Evolutionary conservation across 2,329 filamentous ascomycete species (phyloP).

Genomic region (Alternaria arbusti): DNA sequence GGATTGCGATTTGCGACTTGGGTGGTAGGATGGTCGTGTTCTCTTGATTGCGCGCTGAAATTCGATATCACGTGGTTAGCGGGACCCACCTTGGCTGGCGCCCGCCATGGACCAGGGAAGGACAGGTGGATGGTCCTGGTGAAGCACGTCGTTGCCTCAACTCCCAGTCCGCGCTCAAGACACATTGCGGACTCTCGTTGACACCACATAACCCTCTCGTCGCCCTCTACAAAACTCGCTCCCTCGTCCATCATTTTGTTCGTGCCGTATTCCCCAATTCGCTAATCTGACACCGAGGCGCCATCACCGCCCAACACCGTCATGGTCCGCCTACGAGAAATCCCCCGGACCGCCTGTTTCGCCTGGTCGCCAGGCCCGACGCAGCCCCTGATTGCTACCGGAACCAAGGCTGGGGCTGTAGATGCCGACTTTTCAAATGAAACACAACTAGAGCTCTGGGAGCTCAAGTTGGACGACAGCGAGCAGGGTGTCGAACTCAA

Average conservation of each 20-base stretch:
- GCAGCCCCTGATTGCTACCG: slow-evolving; percentile 85
- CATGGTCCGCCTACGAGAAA: slow-evolving; percentile 97
- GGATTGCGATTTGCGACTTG: slow-evolving; percentile 1
- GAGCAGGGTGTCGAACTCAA: slow-evolving; percentile 82
- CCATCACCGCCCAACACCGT: slow-evolving; percentile 41
- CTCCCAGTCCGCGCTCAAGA: slow-evolving; percentile 19
- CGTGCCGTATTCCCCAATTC: slow-evolving; percentile 24
- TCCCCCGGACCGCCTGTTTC: slow-evolving; percentile 94
- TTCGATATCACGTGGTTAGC: slow-evolving; percentile 35
- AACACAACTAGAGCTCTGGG: slow-evolving; percentile 95
- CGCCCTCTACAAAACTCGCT: slow-evolving; percentile 16
- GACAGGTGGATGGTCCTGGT: slow-evolving; percentile 46
- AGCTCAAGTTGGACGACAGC: slow-evolving; percentile 80
- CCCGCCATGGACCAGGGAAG: slow-evolving; percentile 35
- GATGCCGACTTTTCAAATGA: slow-evolving; percentile 98
- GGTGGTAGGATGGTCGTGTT: neutral
- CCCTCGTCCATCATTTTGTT: slow-evolving; percentile 23
- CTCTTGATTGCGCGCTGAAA: slow-evolving; percentile 14
- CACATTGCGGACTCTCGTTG: slow-evolving; percentile 27
- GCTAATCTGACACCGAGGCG: slow-evolving; percentile 36
- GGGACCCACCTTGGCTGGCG: slow-evolving; percentile 17
- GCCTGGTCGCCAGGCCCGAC: slow-evolving; percentile 88
- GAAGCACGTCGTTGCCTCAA: slow-evolving; percentile 35
- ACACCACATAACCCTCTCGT: slow-evolving; percentile 22
- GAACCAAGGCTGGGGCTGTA: slow-evolving; percentile 92